A percentile compares a stretch with the other conserved stretches of the same genome.
Conservation (phyloP, 2,329 filamentous ascomycete genomes). For the Microcyclospora pomicola region DNA sequence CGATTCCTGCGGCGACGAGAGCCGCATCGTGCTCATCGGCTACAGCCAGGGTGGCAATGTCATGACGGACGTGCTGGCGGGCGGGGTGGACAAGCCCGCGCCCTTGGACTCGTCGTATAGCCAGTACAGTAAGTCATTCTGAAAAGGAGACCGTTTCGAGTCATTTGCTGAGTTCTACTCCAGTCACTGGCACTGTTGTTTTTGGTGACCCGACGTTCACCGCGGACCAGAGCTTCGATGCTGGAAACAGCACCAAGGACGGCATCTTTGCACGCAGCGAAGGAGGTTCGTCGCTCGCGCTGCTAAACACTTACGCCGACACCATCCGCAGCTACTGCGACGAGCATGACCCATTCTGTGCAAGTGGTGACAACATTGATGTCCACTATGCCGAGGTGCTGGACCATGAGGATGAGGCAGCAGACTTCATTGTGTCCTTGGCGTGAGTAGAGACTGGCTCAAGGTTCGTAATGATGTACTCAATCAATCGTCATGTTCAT, state of each 20-base stretch:
- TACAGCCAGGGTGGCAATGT: slow-evolving; percentile 22
- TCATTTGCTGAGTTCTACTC: slow-evolving; percentile 1
- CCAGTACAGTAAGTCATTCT: slow-evolving; percentile 12
- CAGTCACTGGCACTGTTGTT: slow-evolving; percentile 22
- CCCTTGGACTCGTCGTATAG: slow-evolving; percentile 15
- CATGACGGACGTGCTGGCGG: slow-evolving; percentile 6
- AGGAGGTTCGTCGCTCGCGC: slow-evolving; percentile 5
- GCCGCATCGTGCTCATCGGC: slow-evolving; percentile 24
- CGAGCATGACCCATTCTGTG: slow-evolving; percentile 12
- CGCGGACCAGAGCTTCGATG: slow-evolving; percentile 16
- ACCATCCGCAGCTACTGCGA: slow-evolving; percentile 14
- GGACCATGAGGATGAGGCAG: slow-evolving; percentile 10
- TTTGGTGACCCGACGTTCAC: slow-evolving; percentile 26
- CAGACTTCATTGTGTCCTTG: slow-evolving; percentile 9
- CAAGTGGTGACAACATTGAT: slow-evolving; percentile 5
- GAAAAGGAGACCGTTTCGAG: background rate
- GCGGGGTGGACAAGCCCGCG: slow-evolving; percentile 14
- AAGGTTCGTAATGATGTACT: too few relatives aligned
- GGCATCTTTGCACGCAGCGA: slow-evolving; percentile 15
- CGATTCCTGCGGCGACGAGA: slow-evolving; percentile 13
- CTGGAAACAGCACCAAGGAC: slow-evolving; percentile 18
- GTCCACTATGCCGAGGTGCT: slow-evolving; percentile 9
- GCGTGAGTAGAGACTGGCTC: background rate
- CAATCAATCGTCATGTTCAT: too few relatives aligned
- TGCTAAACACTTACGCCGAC: slow-evolving; percentile 9